These are phyloP conservation scores for Lonicera japonica DNA, from an alignment of 129 eudicot species.

Conservation along the genomic window DNA sequence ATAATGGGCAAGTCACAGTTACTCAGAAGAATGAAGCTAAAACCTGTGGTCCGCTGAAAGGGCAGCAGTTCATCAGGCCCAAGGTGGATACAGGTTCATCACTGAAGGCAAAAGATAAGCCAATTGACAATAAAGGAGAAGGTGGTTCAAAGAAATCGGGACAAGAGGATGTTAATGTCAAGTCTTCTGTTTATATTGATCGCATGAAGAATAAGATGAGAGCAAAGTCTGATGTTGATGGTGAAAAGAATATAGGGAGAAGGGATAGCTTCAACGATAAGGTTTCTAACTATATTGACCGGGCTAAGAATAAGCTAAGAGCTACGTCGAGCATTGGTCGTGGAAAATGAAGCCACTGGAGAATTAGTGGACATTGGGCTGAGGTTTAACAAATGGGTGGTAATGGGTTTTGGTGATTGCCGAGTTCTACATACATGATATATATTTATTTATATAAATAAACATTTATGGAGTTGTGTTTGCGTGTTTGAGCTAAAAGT, in stretches of 20 bases:
- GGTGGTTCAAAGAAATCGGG: conserved; percentile 9
- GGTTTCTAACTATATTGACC: conserved; percentile 40
- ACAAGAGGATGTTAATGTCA: conserved; percentile 14
- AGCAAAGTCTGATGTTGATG: conserved; percentile 26
- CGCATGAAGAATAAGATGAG: conserved; percentile 43
- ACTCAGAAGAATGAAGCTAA: neutral
- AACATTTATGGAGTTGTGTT: too few relatives aligned
- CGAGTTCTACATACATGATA: neutral
- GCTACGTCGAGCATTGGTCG: conserved; percentile 25
- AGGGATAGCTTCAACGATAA: conserved; percentile 62
- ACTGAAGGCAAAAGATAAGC: too few relatives aligned
- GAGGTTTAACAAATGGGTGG: neutral
- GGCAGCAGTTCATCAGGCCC: neutral
- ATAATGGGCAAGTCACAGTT: neutral
- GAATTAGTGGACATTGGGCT: too few relatives aligned
- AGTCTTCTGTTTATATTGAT: conserved; percentile 32
- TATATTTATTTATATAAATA: too few relatives aligned
- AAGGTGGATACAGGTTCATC: neutral
- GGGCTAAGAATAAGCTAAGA: conserved; percentile 42
- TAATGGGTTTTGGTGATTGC: neutral
- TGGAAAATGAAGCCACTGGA: neutral
- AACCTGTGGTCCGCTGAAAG: neutral
- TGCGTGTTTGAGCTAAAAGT: neutral
- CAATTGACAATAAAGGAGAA: neutral
- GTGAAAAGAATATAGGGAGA: conserved; percentile 11